Evolutionary conservation across 2,329 filamentous ascomycete species (phyloP), one percentile per base, ranked within the genome.

Genomic region (Whalleya microplaca): DNA sequence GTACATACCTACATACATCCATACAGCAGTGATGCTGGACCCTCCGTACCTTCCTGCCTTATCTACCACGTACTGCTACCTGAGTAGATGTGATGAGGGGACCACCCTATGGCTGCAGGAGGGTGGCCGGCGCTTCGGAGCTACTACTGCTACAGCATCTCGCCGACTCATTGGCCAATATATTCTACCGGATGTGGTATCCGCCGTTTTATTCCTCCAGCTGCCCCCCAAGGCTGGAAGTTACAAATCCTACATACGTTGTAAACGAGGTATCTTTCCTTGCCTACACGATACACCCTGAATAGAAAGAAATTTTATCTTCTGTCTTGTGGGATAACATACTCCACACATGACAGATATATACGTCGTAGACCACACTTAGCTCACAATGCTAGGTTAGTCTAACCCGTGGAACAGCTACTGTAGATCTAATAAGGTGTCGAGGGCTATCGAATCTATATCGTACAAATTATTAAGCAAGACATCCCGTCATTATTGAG

Each of bases 91-190:
- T 37, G 10, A 37, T 37, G 7, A 37, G 14, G 32, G 32, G 14
- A 37, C 10, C 32, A 37, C 32, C 14, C 32, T 37, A 16, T 16
- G 3, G 10, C 32, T 12, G 32, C 32, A 6, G 4, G 32, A 16
- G 32, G 32, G 32, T 37, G 32, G 37, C 43, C 47, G 51, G 48
- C 48, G 56, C 51, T 59, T 62, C 59, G 59, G 59, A 59, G 56
- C 56, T 59, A 59, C 50, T 37, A 37, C 14, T 27, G 23, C 4
- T 9, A 27, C 23, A 27, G 23, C 9, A 27, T 4, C 23, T 27
- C 9, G 23, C 23, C 23, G 9, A 9, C 4, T 27, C 23, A 27
- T 27, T 27, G 23, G 23, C 9, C 4, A 27, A 16, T 37, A 37
- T 12, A 37, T 37, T 8, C 9, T 37, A 12, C 4, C 9, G 5